phyloP scores from a whole-genome alignment of 495 filamentous ascomycete genomes.

The Trichoderma asperelloides region DNA sequence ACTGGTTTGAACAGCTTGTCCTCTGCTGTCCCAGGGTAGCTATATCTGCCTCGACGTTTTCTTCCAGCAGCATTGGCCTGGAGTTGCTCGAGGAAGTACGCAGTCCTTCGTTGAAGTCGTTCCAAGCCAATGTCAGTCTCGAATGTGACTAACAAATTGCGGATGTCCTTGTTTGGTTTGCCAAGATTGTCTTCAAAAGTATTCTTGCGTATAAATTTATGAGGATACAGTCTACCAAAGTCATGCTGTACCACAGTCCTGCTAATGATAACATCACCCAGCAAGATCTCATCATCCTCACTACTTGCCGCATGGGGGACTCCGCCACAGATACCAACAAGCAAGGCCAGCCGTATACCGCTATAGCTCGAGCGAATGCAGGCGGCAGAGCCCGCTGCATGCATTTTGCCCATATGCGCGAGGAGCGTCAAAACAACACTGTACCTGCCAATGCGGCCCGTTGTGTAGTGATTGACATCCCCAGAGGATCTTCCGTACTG shows the following conservation, averaged over 20 bases:
- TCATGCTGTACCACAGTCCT: conserved; percentile 29
- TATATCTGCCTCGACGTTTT: conserved; percentile 10
- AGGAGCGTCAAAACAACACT: conserved; percentile 28
- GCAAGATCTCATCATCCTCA: conserved; percentile 20
- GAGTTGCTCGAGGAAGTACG: conserved; percentile 13
- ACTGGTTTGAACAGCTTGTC: conserved; percentile 12
- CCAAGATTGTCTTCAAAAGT: conserved; percentile 22
- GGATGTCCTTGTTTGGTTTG: conserved; percentile 24
- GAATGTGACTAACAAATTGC: conserved; percentile 19
- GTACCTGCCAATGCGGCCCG: conserved; percentile 26
- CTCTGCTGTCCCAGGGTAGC: conserved; percentile 12
- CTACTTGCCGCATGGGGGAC: conserved; percentile 13
- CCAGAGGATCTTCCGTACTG: conserved; percentile 17
- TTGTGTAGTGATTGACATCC: conserved; percentile 28
- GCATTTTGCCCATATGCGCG: conserved; percentile 26
- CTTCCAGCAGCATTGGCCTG: conserved; percentile 5
- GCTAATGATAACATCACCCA: conserved; percentile 40
- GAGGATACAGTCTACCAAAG: conserved; percentile 26
- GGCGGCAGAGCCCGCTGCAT: conserved; percentile 21
- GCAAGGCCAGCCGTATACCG: conserved; percentile 15
- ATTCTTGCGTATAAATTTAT: conserved; percentile 24
- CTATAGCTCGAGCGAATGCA: conserved; percentile 24
- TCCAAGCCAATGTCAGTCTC: conserved; percentile 10
- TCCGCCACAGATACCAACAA: conserved; percentile 29
- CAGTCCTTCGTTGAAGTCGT: conserved; percentile 15